Evolutionary conservation across 225 moss, liverwort and hornwort genomes (phyloP), one percentile per base, ranked within the genome.

Genomic region (Polytrichum commune): DNA sequence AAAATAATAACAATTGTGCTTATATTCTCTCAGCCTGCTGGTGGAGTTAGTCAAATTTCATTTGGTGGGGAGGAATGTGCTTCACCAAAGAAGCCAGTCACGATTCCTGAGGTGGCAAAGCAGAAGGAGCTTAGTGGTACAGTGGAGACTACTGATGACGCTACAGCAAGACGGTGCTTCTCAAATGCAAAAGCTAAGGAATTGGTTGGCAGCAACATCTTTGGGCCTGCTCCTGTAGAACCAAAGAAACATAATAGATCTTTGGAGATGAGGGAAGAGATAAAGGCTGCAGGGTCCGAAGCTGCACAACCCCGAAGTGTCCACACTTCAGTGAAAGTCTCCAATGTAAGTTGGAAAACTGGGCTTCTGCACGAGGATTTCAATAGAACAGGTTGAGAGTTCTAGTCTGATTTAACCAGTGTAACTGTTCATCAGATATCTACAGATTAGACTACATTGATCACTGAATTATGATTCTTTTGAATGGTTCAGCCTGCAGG

Each of bases 271-370:
- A 94, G 97, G 81, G 94, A 94, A 76, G 87, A 91, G 75, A 79
- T 86, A 30, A 77, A 76, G 80, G 76, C 86, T n/a, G 84, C 75
- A 76, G 82, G 78, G 62, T 65, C 70, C 54, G 82, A 70, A 65
- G 79, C 75, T 76, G 83, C 88, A 53, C 92, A 83, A 77, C 97
- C 92, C 77, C 97, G 97, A 81, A 94, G 75, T 86, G 82, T 92
- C 69, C 94, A 94, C 84, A 97, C 97, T 33, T 97, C 94, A 27
- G 97, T 97, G 27, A 97, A 91, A 83, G 91, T 97, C 63, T 97
- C 97, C 75, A 94, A 97, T 73, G 96, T 97, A 88, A 92, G 92
- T 84, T 71, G 20, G 35, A 25, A 46, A 62, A 27, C 64, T 32
- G 5, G 70, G 30, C 77, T 58, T 24, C 76, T 22, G 25, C 30